Conservation (phyloP, 2,329 filamentous ascomycete species). For the Claviceps sorghi region DNA sequence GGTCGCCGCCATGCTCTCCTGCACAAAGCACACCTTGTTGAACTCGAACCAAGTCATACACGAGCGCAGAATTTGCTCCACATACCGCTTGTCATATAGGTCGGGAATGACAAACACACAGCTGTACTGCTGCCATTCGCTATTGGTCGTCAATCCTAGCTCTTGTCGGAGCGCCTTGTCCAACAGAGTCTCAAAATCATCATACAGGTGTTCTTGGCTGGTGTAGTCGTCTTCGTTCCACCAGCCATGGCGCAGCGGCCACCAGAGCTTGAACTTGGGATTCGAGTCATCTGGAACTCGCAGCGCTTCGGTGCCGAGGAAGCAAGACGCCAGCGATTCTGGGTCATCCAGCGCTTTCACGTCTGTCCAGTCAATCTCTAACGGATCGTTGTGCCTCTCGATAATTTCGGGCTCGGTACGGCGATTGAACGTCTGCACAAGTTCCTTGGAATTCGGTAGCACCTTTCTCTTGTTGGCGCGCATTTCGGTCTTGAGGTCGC, state of each 20-base stretch:
- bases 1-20: constrained; percentile 87
- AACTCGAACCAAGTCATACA: constrained; percentile 85
- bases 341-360: constrained; percentile 52
- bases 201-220: constrained; percentile 63
- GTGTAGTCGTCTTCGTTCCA: constrained; percentile 83
- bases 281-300: constrained; percentile 80
- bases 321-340: constrained; percentile 44
- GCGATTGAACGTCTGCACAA: constrained; percentile 88
- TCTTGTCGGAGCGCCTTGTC: constrained; percentile 80
- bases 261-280: constrained; percentile 82
- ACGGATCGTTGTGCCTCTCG: constrained; percentile 83
- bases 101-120: constrained; percentile 97
- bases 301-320: constrained; percentile 68
- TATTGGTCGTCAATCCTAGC: constrained; percentile 60
- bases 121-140: constrained; percentile 78
- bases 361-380: constrained; percentile 93
- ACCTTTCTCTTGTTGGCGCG: constrained; percentile 87
- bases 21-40: constrained; percentile 78
- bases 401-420: constrained; percentile 74
- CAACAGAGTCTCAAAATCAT: constrained; percentile 76
- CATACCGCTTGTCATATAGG: constrained; percentile 87
- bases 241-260: constrained; percentile 76
- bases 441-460: constrained; percentile 90
- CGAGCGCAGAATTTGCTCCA: constrained; percentile 70
- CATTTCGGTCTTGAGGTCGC: constrained; percentile 81